Base-by-base conservation (phyloP, 2,329 filamentous ascomycete genomes). In the Fusarium sulawesiense region DNA sequence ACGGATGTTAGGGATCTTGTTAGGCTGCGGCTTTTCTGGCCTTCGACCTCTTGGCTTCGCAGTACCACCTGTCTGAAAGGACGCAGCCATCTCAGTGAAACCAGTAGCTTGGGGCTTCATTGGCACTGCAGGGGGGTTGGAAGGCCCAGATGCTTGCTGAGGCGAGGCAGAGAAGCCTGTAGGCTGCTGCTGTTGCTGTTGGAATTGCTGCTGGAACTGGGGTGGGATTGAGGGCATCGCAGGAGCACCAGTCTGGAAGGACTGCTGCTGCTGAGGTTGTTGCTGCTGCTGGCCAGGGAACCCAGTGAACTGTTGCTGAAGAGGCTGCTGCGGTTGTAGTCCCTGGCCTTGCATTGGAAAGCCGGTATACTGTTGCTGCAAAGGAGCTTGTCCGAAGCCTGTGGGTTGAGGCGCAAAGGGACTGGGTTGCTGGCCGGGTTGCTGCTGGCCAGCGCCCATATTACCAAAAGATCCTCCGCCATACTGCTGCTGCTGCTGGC, bases 1-100 rank as follows among this genome's bases (percentile, higher is more conserved):
- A 51, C 96, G 88, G 71, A 98, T 97, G 78, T 92, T 98, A 29
- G 96, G 96, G 60, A 99, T 98, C 83, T 92, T 96, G 73, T 88
- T 90, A 14, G 86, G 82, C 45, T 84, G 79, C 27, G 68, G 50
- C 75, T 88, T 89, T 60, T 83, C 80, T 10, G 83, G 78, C 64
- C 83, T 78, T 67, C 83, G 81, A 27, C 83, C 82, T 69, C 82
- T 80, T 3, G 86, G 76, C 60, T 84, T 82, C 42, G 83, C 72
- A 54, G 80, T 77, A 27, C 83, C 82, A 7, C 82, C 82, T 0
- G 85, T 84, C 69, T 89, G 88, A 78, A 91, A 91, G 10, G 88
- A 91, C 37, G 89, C 88, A 12, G 89, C 87, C 88, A 91, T 91
- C 69, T 89, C 86, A 56, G 81, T 85, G 77, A 91, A 91, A 25